Evolutionary conservation across 2,329 filamentous ascomycete genomes (phyloP).

Genomic region (Paraconiothyrium brasiliense): DNA sequence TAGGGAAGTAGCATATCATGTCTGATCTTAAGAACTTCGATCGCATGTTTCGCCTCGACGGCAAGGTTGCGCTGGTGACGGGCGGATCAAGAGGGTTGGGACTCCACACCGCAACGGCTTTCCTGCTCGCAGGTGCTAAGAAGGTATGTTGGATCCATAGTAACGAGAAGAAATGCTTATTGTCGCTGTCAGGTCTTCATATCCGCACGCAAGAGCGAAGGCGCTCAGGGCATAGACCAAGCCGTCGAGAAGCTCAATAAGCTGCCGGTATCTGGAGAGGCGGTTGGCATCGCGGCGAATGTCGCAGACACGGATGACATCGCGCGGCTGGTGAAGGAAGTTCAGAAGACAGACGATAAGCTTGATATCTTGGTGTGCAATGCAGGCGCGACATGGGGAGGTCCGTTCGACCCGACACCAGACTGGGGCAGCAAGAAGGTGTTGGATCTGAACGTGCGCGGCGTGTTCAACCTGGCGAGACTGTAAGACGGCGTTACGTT

Average conservation of each 20-base stretch:
- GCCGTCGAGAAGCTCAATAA: constrained; percentile 51
- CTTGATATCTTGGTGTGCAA: constrained; percentile 53
- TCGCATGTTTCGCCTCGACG: constrained; percentile 48
- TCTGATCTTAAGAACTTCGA: constrained; percentile 45
- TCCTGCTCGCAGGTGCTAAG: constrained; percentile 52
- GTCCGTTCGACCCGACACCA: constrained; percentile 48
- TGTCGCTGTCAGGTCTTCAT: constrained; percentile 41
- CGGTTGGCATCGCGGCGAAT: constrained; percentile 50
- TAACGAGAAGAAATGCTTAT: too few relatives aligned
- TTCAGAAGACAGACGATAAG: constrained; percentile 41
- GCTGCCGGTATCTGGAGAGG: constrained; percentile 45
- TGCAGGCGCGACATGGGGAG: constrained; percentile 52
- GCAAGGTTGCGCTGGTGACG: constrained; percentile 50
- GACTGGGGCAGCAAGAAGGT: constrained; percentile 50
- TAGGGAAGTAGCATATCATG: constrained; percentile 30
- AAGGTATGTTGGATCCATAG: constrained; percentile 19
- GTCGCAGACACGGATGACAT: constrained; percentile 51
- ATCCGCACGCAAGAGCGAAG: constrained; percentile 50
- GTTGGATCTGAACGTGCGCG: constrained; percentile 52
- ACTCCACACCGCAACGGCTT: constrained; percentile 50
- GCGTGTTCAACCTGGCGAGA: constrained; percentile 51
- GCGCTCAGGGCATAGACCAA: constrained; percentile 49
- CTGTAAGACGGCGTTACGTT: constrained; percentile 28
- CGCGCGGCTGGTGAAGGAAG: constrained; percentile 41
- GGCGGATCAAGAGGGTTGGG: constrained; percentile 52